These are phyloP conservation scores for Russula compacta DNA, from an alignment of 768 basidiomycete genomes.

Conservation along the genomic window DNA sequence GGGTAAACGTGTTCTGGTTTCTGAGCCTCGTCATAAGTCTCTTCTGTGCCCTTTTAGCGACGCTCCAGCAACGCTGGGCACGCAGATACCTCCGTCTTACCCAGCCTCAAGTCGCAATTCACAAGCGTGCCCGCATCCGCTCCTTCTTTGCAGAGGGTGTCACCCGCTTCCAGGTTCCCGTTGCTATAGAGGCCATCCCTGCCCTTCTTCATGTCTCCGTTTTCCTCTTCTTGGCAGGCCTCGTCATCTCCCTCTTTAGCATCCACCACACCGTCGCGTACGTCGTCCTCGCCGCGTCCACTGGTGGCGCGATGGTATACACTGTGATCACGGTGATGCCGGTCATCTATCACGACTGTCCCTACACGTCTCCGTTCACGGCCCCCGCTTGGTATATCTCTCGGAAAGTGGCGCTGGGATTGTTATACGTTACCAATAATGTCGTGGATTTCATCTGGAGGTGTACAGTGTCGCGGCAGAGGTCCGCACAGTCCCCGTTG, in stretches of 20 bases:
- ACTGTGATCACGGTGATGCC: conserved; percentile 6
- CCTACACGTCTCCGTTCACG: conserved; percentile 7
- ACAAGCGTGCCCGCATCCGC: conserved; percentile 7
- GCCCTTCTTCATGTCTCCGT: conserved; percentile 7
- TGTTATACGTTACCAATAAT: not conserved
- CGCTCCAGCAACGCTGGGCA: conserved; percentile 9
- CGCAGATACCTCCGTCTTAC: conserved; percentile 4
- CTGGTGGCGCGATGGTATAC: not conserved
- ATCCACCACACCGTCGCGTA: conserved; percentile 7
- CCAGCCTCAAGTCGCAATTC: not conserved
- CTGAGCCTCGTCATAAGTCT: conserved; percentile 7
- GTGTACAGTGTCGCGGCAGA: not conserved
- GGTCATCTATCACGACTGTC: not conserved
- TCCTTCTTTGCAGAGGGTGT: conserved; percentile 7
- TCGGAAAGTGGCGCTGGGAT: not conserved
- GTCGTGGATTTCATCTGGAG: not conserved
- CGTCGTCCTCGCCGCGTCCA: not conserved
- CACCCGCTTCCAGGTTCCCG: not conserved
- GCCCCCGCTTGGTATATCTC: not conserved
- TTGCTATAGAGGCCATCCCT: conserved; percentile 4
- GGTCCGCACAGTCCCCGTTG: not conserved
- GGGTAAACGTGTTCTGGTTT: conserved; percentile 10
- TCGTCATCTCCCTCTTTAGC: conserved; percentile 8
- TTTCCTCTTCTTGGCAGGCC: conserved; percentile 12
- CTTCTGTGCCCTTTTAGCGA: conserved; percentile 11